Evolutionary conservation across 495 filamentous ascomycete genomes (phyloP).

Genomic region (Lentithecium fluviatile): DNA sequence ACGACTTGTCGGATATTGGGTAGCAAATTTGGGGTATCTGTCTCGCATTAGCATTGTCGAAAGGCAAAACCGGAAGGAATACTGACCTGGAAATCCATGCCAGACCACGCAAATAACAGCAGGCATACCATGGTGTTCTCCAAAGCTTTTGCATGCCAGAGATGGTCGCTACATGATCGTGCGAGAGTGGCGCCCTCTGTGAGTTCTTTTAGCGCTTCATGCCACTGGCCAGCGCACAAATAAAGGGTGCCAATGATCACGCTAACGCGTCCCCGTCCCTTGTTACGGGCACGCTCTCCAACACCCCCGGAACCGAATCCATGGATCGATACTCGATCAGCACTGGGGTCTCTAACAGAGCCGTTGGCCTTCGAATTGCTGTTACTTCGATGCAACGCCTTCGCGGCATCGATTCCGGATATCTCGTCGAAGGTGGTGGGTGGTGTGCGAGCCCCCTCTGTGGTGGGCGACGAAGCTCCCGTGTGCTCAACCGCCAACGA

Average conservation of each 20-base stretch:
- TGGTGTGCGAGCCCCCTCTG: conserved; percentile 50
- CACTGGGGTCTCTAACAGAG: conserved; percentile 53
- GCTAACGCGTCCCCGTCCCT: conserved; percentile 75
- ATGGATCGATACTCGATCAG: conserved; percentile 78
- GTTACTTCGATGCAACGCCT: conserved; percentile 19
- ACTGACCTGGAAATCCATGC: conserved; percentile 79
- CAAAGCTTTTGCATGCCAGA: conserved; percentile 95
- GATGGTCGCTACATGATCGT: conserved; percentile 78
- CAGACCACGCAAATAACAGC: conserved; percentile 79
- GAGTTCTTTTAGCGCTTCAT: conserved; percentile 83
- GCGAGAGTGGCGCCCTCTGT: conserved; percentile 74
- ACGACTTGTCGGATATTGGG: conserved; percentile 54
- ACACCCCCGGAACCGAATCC: conserved; percentile 73
- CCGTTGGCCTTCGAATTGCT: conserved; percentile 30
- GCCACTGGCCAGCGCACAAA: conserved; percentile 84
- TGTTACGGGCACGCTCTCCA: conserved; percentile 75
- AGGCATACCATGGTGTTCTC: conserved; percentile 81
- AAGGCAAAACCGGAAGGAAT: conserved; percentile 9
- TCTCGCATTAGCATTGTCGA: background rate
- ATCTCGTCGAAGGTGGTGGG: conserved; percentile 75
- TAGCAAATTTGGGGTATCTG: conserved; percentile 65
- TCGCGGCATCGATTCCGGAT: conserved; percentile 42
- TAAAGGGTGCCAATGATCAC: conserved; percentile 84
- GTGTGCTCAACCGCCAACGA: conserved; percentile 52
- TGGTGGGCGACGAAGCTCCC: conserved; percentile 48